Evolutionary conservation across 2,329 filamentous ascomycete genomes (phyloP), one percentile per base, ranked within the genome.

Genomic region (Colletotrichum somersetense): DNA sequence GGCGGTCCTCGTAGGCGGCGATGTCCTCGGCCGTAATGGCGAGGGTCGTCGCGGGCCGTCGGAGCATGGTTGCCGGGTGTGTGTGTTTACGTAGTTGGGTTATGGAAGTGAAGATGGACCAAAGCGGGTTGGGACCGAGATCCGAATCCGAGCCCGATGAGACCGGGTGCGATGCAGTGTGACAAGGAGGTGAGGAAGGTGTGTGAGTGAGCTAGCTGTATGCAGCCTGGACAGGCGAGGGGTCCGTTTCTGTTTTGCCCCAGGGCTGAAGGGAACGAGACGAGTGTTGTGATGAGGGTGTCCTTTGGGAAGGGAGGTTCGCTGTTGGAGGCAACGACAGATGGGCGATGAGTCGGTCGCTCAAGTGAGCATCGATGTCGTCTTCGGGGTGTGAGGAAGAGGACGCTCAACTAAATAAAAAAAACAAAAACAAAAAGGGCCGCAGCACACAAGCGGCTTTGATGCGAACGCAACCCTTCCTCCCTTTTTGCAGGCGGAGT

Each of bases 1-100:
- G 87, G 38, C 86, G 86, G 79, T 91, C 90, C 78, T 94, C 91
- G 82, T 93, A 93, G 66, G 88, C 85, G 50, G 91, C 90, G 50
- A 94, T 86, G 80, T 94, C 92, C 78, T 93, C 90, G 59, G 89
- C 85, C 2, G 91, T 93, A 74, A 94, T 87, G 66, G 87, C 85
- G 74, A 94, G 89, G 18, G 88, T 88, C 58, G 92, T 94, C 14
- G 92, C 87, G 20, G 89, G 87, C 57, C 92, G 89, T 76, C 91
- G 89, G 75, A 92, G 89, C 90, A 92, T 91, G 10, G 46, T 81
- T 26, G 5, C 53, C 33, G 20, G n/a, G 35, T 50, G 73, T n/a
- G 20, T 4, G 42, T 44, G 42, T 44, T 16, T 44, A 44, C n/a
- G 58, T 40, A 23, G 46, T 44, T 1, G 44, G 59, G n/a, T 48